phyloP scores from a whole-genome alignment of 2,329 filamentous ascomycete species.

The Chaetomium sp. region DNA sequence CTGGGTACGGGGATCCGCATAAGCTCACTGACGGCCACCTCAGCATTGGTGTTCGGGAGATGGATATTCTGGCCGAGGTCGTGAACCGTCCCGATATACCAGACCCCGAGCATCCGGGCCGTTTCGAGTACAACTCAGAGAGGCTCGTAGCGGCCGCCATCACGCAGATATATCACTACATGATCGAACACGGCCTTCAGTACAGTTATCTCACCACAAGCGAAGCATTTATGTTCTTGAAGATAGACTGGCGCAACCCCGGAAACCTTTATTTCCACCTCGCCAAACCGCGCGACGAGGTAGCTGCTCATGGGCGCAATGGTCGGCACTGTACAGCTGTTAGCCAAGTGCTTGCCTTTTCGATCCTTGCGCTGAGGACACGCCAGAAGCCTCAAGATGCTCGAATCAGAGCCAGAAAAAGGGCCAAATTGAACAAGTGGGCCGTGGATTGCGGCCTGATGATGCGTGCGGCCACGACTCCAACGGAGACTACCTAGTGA shows the following conservation, averaged over 20 bases:
- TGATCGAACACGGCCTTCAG: constrained; percentile 49
- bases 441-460: constrained; percentile 2
- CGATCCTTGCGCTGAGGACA: constrained; percentile 34
- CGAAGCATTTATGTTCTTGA: constrained; percentile 50
- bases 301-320: constrained; percentile 32
- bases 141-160: constrained; percentile 47
- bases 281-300: constrained; percentile 37
- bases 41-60: constrained; percentile 45
- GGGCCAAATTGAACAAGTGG: background rate
- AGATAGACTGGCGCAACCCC: constrained; percentile 30
- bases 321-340: constrained; percentile 35
- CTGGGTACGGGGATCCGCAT: constrained; percentile 52
- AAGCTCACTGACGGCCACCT: constrained; percentile 49
- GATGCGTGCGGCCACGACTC: too few relatives aligned
- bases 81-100: constrained; percentile 36
- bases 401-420: background rate
- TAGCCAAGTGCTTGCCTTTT: constrained; percentile 39
- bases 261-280: constrained; percentile 40
- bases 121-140: constrained; percentile 42
- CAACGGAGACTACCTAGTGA: too few relatives aligned
- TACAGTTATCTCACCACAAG: constrained; percentile 48
- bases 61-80: constrained; percentile 45
- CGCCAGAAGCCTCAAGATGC: background rate
- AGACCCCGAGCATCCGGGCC: too few relatives aligned
- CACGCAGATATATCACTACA: constrained; percentile 53